These are phyloP conservation scores for Coemansia sp. DNA, from an alignment of 192 early-diverging fungal species.

Conservation along the genomic window DNA sequence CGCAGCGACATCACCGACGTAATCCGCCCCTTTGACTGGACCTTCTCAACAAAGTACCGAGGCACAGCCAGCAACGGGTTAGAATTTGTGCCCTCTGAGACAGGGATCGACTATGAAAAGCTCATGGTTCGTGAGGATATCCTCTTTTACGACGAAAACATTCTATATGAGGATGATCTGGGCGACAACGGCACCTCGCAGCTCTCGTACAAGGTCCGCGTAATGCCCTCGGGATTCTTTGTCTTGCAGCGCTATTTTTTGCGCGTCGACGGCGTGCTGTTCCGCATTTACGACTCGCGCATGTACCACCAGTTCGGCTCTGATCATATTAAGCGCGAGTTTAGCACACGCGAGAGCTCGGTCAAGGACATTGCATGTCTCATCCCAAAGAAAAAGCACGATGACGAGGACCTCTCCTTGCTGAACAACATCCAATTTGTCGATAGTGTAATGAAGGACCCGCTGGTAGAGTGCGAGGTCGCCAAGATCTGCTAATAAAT, in stretches of 20 bases:
- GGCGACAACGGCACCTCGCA: conserved; percentile 91
- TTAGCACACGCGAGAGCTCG: conserved; percentile 62
- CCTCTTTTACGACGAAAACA: conserved; percentile 90
- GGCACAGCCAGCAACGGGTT: conserved; percentile 55
- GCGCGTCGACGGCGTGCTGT: conserved; percentile 91
- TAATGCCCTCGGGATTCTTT: conserved; percentile 92
- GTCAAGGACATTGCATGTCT: conserved; percentile 56
- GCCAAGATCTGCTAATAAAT: conserved; percentile 19
- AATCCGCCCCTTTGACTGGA: conserved; percentile 98
- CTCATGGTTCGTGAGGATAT: conserved; percentile 82
- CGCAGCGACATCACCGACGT: conserved; percentile 72
- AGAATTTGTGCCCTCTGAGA: conserved; percentile 29
- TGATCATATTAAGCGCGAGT: conserved; percentile 65
- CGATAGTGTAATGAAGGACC: conserved; percentile 36
- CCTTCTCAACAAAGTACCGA: conserved; percentile 80
- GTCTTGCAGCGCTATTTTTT: conserved; percentile 86
- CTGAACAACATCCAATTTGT: conserved; percentile 53
- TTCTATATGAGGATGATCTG: conserved; percentile 95
- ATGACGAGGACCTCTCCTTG: conserved; percentile 50
- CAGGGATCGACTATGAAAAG: conserved; percentile 73
- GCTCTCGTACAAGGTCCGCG: conserved; percentile 78
- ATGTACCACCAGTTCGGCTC: conserved; percentile 86
- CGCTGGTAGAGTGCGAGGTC: conserved; percentile 29
- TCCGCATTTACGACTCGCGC: conserved; percentile 87
- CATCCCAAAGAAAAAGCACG: conserved; percentile 40